These are phyloP conservation scores for Luzula sylvatica DNA, from an alignment of 176 grass and related monocot species.

Conservation along the genomic window DNA sequence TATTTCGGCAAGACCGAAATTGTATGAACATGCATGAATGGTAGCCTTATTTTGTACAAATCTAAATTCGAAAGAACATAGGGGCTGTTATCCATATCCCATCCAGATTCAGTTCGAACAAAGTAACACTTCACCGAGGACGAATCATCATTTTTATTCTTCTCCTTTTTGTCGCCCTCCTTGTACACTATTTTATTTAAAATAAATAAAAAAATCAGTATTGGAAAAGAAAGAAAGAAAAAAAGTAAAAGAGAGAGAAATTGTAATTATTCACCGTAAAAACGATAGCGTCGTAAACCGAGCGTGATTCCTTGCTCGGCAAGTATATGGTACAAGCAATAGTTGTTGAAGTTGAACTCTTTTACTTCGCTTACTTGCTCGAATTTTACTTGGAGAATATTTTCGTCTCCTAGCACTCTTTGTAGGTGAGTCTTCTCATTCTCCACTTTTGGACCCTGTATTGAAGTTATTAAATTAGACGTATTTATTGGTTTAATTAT, in stretches of 20 bases:
- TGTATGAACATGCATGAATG: slow-evolving; percentile 67
- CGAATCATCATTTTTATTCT: slow-evolving; percentile 16
- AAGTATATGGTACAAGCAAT: slow-evolving; percentile 27
- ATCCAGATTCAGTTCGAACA: slow-evolving; percentile 53
- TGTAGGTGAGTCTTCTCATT: slow-evolving; percentile 45
- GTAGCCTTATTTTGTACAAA: slow-evolving; percentile 35
- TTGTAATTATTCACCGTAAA: slow-evolving; percentile 33
- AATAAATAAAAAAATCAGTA: too few relatives aligned
- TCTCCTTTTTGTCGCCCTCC: slow-evolving; percentile 52
- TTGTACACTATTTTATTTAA: too few relatives aligned
- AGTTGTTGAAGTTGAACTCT: slow-evolving; percentile 1
- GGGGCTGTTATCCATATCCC: slow-evolving; percentile 29
- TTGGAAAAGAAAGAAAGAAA: too few relatives aligned
- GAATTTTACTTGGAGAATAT: slow-evolving; percentile 69
- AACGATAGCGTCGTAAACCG: slow-evolving; percentile 41
- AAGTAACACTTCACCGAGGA: slow-evolving; percentile 67
- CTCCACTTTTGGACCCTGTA: neutral
- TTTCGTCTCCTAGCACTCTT: slow-evolving; percentile 64
- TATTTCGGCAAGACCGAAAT: slow-evolving; percentile 50
- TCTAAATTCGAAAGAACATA: slow-evolving; percentile 30
- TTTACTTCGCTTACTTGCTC: slow-evolving; percentile 9
- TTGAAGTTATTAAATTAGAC: neutral
- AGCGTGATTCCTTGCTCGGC: slow-evolving; percentile 45
- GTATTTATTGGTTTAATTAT: neutral
- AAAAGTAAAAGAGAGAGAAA: neutral